phyloP scores from a whole-genome alignment of 2,329 filamentous ascomycete species.

The Lachnellula suecica region DNA sequence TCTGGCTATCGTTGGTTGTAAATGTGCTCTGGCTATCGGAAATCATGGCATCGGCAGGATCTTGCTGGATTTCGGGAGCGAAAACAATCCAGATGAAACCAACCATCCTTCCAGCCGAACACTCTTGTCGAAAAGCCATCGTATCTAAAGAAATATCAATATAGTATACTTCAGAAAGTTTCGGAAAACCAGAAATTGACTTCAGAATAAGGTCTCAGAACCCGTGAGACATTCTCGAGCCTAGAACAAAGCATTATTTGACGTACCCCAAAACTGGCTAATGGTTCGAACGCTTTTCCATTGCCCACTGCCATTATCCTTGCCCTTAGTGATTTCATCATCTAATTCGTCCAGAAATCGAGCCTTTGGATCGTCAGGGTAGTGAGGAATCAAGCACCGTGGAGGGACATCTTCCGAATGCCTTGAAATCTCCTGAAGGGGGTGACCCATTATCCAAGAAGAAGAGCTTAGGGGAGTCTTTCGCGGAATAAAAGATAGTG shows the following conservation, averaged over 20 bases:
- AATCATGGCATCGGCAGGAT: slow-evolving; percentile 9
- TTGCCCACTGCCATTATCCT: slow-evolving; percentile 57
- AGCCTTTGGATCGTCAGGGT: slow-evolving; percentile 93
- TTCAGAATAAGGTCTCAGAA: no score
- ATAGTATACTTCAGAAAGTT: no score
- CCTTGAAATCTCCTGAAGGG: slow-evolving; percentile 65
- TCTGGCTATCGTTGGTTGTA: slow-evolving; percentile 11
- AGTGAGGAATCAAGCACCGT: slow-evolving; percentile 82
- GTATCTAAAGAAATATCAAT: no score
- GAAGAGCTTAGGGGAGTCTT: slow-evolving; percentile 34
- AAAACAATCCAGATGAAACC: slow-evolving; percentile 95
- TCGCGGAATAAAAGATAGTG: slow-evolving; percentile 72
- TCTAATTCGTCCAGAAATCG: slow-evolving; percentile 88
- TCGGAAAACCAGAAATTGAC: no score
- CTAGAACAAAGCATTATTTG: no score
- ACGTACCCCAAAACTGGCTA: slow-evolving; percentile 98
- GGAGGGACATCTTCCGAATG: slow-evolving; percentile 69
- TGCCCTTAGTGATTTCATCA: slow-evolving; percentile 67
- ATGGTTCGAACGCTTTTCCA: slow-evolving; percentile 85
- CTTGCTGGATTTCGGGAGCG: slow-evolving; percentile 29
- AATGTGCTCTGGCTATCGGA: slow-evolving; percentile 20
- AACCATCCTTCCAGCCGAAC: slow-evolving; percentile 85
- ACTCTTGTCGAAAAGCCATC: slow-evolving; percentile 96
- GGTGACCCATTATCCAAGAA: slow-evolving; percentile 67
- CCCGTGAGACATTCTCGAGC: no score